These are phyloP conservation scores for Mycena alexandri DNA, from an alignment of 768 basidiomycete species.

Conservation along the genomic window DNA sequence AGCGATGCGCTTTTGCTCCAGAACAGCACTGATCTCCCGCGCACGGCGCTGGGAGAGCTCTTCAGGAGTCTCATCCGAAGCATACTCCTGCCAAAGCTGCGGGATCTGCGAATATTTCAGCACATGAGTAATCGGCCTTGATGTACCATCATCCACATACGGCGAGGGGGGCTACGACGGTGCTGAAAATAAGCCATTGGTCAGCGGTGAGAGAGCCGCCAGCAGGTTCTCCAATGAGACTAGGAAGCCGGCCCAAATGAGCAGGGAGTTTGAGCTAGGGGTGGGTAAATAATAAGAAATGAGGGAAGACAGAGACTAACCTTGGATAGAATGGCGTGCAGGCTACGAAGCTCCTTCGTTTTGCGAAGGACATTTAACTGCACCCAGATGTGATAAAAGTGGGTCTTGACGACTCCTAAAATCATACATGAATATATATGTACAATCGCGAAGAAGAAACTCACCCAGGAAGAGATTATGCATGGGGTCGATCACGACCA, in stretches of 20 bases:
- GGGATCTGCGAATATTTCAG: too few relatives aligned
- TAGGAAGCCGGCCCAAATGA: too few relatives aligned
- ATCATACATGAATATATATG: too few relatives aligned
- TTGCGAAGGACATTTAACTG: conserved; percentile 37
- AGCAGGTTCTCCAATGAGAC: not conserved
- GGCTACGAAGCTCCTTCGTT: conserved; percentile 29
- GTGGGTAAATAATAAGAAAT: not conserved
- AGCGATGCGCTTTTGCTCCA: not conserved
- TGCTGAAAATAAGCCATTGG: not conserved
- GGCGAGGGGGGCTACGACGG: not conserved
- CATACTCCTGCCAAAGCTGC: conserved; percentile 42
- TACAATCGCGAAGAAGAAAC: not conserved
- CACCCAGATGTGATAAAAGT: conserved; percentile 42
- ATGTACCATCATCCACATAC: conserved; percentile 37
- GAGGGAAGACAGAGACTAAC: not conserved
- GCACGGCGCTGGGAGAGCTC: conserved; percentile 4
- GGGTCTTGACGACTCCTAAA: conserved; percentile 39
- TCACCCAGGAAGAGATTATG: conserved; percentile 47
- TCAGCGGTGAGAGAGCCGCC: not conserved
- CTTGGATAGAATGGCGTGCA: conserved; percentile 25
- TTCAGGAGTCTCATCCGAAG: not conserved
- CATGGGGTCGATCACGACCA: conserved; percentile 50
- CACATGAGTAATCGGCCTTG: not conserved
- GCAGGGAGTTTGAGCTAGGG: too few relatives aligned
- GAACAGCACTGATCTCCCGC: not conserved